Conservation (phyloP, 2,329 filamentous ascomycete genomes). For the Penicillium sp. region DNA sequence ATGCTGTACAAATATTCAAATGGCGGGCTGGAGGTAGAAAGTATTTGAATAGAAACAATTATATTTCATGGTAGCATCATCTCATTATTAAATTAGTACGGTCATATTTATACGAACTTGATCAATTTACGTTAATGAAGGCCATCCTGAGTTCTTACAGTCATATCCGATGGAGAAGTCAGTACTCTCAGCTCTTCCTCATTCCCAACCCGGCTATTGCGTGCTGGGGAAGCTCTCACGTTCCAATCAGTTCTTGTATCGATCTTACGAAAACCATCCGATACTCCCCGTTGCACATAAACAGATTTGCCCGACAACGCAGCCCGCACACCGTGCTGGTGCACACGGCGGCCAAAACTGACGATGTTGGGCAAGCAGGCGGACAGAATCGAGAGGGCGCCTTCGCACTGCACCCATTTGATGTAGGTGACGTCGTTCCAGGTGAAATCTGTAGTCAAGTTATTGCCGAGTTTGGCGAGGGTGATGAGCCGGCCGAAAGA, state of each 20-base stretch:
- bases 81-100: too few species aligned
- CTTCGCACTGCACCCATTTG: constrained; percentile 1
- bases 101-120: too few species aligned
- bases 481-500: background rate
- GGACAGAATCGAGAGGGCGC: background rate
- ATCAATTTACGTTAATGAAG: too few species aligned
- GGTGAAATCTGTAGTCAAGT: background rate
- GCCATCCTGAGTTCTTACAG: too few species aligned
- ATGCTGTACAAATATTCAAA: too few species aligned
- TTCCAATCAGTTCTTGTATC: background rate
- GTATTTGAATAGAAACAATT: too few species aligned
- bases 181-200: background rate
- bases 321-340: background rate
- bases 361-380: background rate
- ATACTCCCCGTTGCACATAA: background rate
- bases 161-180: too few species aligned
- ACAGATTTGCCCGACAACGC: background rate
- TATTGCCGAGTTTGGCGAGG: background rate
- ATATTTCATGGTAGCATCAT: too few species aligned
- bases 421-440: background rate
- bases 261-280: background rate
- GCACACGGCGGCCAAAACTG: background rate
- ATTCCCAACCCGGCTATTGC: background rate
- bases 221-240: background rate
- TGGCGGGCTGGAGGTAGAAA: too few species aligned